phyloP scores from a whole-genome alignment of 1,284 basidiomycete species.

The Tremellales sp. region DNA sequence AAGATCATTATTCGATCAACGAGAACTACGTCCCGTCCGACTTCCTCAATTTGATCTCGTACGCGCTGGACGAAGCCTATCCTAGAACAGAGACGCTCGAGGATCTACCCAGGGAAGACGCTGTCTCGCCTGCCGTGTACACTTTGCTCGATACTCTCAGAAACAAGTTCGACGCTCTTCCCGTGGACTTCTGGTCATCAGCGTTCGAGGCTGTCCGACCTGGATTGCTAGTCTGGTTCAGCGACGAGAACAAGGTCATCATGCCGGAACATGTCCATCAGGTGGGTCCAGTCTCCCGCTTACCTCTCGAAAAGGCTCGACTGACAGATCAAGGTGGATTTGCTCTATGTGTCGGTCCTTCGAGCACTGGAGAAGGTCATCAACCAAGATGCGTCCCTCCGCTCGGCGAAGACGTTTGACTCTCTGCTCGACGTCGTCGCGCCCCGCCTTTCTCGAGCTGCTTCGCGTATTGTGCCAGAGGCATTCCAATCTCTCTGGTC shows the following conservation, averaged over 20 bases:
- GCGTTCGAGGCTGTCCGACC: constrained; percentile 13
- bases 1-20: constrained; percentile 28
- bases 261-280: not conserved
- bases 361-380: constrained; percentile 20
- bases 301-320: not conserved
- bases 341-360: constrained; percentile 33
- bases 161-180: constrained; percentile 9
- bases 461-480: constrained; percentile 15
- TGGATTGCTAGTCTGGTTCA: constrained; percentile 10
- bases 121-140: constrained; percentile 21
- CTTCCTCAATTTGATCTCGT: constrained; percentile 30
- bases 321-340: constrained; percentile 25
- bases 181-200: constrained; percentile 12
- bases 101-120: not conserved
- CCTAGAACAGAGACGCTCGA: constrained; percentile 7
- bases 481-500: constrained; percentile 40
- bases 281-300: not conserved
- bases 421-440: constrained; percentile 30
- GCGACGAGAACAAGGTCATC: not conserved
- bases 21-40: constrained; percentile 38
- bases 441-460: constrained; percentile 30
- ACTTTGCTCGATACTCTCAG: constrained; percentile 19
- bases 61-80: constrained; percentile 25
- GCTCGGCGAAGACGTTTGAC: constrained; percentile 24
- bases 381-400: constrained; percentile 11